A percentile compares a stretch with the other conserved stretches of the same genome.
Conservation (phyloP, 2,329 filamentous ascomycete species). For the Ciborinia camelliae region DNA sequence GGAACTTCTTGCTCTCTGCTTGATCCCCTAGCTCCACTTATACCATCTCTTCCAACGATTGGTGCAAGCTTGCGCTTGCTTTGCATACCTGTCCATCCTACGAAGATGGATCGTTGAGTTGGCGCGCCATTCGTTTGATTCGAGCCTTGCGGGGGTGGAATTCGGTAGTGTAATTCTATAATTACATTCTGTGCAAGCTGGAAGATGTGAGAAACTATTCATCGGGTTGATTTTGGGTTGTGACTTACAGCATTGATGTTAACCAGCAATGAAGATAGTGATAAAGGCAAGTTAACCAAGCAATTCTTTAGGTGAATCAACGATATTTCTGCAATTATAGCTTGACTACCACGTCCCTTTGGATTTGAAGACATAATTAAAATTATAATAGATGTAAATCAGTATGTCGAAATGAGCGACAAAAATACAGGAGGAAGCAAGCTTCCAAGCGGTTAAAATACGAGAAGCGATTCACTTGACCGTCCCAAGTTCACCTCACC, state of each 20-base stretch:
- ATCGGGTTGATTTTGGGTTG: background rate
- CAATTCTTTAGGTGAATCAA: slow-evolving; percentile 90
- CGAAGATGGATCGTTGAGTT: slow-evolving; percentile 68
- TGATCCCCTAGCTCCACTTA: slow-evolving; percentile 55
- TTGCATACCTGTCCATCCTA: slow-evolving; percentile 97
- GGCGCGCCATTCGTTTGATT: slow-evolving; percentile 46
- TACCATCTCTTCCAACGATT: slow-evolving; percentile 70
- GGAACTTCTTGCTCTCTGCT: slow-evolving; percentile 71
- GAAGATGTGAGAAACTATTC: slow-evolving; percentile 6
- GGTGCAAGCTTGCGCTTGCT: slow-evolving; percentile 79
- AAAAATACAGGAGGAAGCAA: background rate
- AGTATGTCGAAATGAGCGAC: background rate
- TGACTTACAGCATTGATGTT: slow-evolving; percentile 81
- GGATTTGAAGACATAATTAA: slow-evolving; percentile 29
- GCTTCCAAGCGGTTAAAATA: background rate
- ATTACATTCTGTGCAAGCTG: slow-evolving; percentile 94
- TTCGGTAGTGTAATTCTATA: slow-evolving; percentile 80
- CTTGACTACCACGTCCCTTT: slow-evolving; percentile 48
- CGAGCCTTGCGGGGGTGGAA: slow-evolving; percentile 48
- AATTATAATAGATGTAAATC: slow-evolving; percentile 13
- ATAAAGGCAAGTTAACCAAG: slow-evolving; percentile 84
- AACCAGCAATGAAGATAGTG: slow-evolving; percentile 78
- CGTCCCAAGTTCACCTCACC: slow-evolving; percentile 7
- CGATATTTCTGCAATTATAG: slow-evolving; percentile 76
- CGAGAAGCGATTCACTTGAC: slow-evolving; percentile 1